phyloP scores from a whole-genome alignment of 23 red algal species.

The Agarophyton chilense region DNA sequence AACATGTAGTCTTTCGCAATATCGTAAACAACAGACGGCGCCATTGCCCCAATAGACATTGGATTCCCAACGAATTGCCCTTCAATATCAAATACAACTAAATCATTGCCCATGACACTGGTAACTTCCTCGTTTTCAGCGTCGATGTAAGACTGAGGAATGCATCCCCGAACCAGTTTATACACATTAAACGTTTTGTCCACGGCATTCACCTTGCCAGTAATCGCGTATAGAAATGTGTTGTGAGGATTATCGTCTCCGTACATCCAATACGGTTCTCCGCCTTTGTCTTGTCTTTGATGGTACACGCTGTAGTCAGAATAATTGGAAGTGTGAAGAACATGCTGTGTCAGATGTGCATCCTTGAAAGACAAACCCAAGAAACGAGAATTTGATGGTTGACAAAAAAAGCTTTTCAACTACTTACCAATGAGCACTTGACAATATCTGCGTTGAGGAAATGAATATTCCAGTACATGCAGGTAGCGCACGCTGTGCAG shows the following conservation, averaged over 20 bases:
- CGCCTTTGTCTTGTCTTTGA: conserved; percentile 4
- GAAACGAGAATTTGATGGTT: background rate
- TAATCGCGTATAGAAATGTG: conserved; percentile 43
- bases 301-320: background rate
- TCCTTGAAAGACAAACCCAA: background rate
- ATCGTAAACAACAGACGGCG: conserved; percentile 20
- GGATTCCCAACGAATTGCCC: conserved; percentile 14
- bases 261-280: conserved; percentile 40
- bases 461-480: conserved; percentile 51
- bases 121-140: conserved; percentile 56
- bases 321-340: background rate
- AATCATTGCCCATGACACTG: conserved; percentile 44
- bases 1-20: conserved; percentile 15
- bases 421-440: conserved; percentile 64
- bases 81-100: conserved; percentile 40
- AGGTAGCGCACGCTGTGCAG: conserved; percentile 28
- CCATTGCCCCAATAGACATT: background rate
- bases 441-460: conserved; percentile 24
- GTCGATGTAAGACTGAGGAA: conserved; percentile 55
- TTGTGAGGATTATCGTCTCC: conserved; percentile 10
- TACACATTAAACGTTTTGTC: conserved; percentile 32
- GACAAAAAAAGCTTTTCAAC: background rate
- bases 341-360: background rate
- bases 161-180: conserved; percentile 28
- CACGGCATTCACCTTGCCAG: conserved; percentile 26